Evolutionary conservation across 2,329 filamentous ascomycete species (phyloP).

Genomic region (Volutella citrinella): DNA sequence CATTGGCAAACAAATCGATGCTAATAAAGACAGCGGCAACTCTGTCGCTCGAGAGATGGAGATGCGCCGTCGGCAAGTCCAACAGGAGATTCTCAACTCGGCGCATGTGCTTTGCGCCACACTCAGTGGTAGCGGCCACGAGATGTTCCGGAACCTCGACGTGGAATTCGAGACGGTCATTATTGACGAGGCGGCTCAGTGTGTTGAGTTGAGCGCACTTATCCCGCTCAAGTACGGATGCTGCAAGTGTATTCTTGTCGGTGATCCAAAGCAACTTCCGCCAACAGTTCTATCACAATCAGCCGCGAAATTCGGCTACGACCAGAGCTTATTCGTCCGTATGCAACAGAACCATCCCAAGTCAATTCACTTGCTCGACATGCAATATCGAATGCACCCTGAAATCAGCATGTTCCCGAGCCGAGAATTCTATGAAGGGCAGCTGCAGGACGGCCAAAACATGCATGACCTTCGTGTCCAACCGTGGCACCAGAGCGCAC

Average conservation of each 20-base stretch:
- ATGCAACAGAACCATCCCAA: slow-evolving; percentile 93
- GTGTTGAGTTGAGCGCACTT: slow-evolving; percentile 91
- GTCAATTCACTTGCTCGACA: slow-evolving; percentile 91
- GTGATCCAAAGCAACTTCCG: slow-evolving; percentile 94
- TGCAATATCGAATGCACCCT: slow-evolving; percentile 98
- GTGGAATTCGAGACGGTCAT: slow-evolving; percentile 98
- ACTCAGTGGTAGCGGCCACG: slow-evolving; percentile 90
- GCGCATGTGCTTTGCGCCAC: slow-evolving; percentile 95
- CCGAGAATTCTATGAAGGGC: slow-evolving; percentile 85
- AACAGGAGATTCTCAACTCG: slow-evolving; percentile 86
- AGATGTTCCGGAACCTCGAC: slow-evolving; percentile 91
- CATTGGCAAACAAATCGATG: slow-evolving; percentile 82
- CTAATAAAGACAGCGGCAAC: slow-evolving; percentile 80
- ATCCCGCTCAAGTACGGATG: slow-evolving; percentile 98
- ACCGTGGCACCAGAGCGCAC: slow-evolving; percentile 79
- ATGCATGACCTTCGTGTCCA: slow-evolving; percentile 75
- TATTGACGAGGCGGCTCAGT: slow-evolving; percentile 97
- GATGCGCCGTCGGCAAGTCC: slow-evolving; percentile 76
- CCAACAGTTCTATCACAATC: slow-evolving; percentile 94
- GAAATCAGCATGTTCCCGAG: slow-evolving; percentile 93
- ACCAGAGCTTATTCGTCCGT: slow-evolving; percentile 95
- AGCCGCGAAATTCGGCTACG: slow-evolving; percentile 88
- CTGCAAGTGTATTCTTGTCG: slow-evolving; percentile 93
- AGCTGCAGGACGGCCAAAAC: slow-evolving; percentile 76
- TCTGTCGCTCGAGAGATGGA: slow-evolving; percentile 80